Evolutionary conservation across 2,329 filamentous ascomycete genomes (phyloP).

Genomic region (Aspergillus sp.): DNA sequence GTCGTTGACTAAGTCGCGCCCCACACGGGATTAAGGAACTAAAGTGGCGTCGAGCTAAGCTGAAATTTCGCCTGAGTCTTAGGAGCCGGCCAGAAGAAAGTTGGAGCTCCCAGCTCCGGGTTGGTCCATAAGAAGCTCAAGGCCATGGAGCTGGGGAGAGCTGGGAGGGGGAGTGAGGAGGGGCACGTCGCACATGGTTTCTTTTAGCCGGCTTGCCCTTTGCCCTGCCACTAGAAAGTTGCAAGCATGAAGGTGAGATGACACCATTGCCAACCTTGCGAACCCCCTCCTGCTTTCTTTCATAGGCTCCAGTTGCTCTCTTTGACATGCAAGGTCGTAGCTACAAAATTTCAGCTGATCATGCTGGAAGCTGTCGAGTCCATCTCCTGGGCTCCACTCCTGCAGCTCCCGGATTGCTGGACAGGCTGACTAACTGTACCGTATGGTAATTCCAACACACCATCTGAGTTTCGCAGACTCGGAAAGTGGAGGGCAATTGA

Average conservation of each 20-base stretch:
- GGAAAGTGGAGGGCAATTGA: background rate
- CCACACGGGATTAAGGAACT: constrained; percentile 29
- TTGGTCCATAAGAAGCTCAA: constrained; percentile 25
- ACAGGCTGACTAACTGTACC: constrained; percentile 14
- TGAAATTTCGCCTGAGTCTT: constrained; percentile 21
- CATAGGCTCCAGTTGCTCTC: constrained; percentile 1
- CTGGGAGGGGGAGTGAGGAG: constrained; percentile 17
- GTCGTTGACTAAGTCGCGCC: constrained; percentile 22
- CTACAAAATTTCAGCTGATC: constrained; percentile 15
- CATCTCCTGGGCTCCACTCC: constrained; percentile 20
- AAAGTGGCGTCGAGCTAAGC: constrained; percentile 29
- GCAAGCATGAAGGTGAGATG: background rate
- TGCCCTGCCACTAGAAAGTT: background rate
- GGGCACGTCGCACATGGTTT: constrained; percentile 20
- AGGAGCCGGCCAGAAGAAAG: constrained; percentile 17
- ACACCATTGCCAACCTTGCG: constrained; percentile 7
- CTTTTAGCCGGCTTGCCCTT: background rate
- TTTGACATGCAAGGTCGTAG: constrained; percentile 10
- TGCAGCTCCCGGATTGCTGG: constrained; percentile 22
- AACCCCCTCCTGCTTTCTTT: background rate
- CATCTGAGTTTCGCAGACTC: background rate
- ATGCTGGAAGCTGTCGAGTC: constrained; percentile 20
- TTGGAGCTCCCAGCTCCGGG: constrained; percentile 23
- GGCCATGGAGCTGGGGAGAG: constrained; percentile 25
- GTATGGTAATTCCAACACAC: constrained; percentile 13